Evolutionary conservation across 352 stramenopile genomes (phyloP).

Genomic region (Globisporangium paddicum): DNA sequence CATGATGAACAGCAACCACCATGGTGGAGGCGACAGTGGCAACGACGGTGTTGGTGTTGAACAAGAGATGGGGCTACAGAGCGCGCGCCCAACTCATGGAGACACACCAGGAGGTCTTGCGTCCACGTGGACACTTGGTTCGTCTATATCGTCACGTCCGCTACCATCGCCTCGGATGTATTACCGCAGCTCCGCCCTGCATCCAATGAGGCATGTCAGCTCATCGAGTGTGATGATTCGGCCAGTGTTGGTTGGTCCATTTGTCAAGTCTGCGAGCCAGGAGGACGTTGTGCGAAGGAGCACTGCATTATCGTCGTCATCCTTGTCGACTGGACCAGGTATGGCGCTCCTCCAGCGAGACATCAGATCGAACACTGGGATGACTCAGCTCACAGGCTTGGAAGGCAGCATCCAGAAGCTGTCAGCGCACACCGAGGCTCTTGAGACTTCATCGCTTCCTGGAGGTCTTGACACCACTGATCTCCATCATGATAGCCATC

Average conservation of each 20-base stretch:
- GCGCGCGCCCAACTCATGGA: not conserved
- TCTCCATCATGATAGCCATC: not conserved
- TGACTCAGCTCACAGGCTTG: not conserved
- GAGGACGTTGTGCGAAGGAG: not conserved
- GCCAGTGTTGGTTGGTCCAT: not conserved
- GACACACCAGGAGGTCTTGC: not conserved
- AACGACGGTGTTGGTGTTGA: not conserved
- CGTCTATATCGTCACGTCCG: not conserved
- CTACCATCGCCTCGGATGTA: not conserved
- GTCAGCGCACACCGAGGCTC: not conserved
- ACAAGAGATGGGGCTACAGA: not conserved
- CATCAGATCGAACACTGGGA: not conserved
- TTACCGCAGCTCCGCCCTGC: not conserved
- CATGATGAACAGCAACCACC: slow-evolving; percentile 31
- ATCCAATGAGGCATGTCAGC: not conserved
- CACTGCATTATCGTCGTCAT: not conserved
- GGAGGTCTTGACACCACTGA: not conserved
- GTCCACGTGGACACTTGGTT: slow-evolving; percentile 1
- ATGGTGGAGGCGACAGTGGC: not conserved
- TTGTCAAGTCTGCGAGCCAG: not conserved
- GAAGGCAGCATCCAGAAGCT: not conserved
- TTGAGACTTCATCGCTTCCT: not conserved
- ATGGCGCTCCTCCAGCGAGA: not conserved
- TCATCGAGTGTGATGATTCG: not conserved
- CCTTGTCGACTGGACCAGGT: not conserved